Percentiles rank a stretch among this genome's conserved stretches.
Conservation (phyloP, 192 early-diverging fungal species). For the Coemansia asiatica region DNA sequence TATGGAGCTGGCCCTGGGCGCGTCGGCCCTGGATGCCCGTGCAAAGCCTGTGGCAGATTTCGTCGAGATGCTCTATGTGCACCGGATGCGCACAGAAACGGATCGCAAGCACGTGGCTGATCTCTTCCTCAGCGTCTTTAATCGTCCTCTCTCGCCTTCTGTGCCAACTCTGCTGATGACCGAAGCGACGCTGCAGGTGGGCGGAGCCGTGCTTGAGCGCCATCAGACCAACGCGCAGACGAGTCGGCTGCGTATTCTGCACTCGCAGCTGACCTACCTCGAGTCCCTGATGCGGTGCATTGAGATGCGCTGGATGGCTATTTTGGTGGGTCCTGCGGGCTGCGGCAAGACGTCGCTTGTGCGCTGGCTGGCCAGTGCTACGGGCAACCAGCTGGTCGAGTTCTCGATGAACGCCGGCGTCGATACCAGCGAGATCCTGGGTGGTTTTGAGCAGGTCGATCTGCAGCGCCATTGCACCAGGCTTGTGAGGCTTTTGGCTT, state of each 20-base stretch:
- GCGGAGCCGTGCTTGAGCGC: conserved; percentile 62
- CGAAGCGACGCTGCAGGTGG: conserved; percentile 58
- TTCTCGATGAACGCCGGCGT: conserved; percentile 94
- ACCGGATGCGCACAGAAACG: conserved; percentile 79
- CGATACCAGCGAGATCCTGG: conserved; percentile 92
- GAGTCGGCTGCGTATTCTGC: conserved; percentile 62
- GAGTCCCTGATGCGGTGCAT: conserved; percentile 86
- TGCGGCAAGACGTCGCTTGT: conserved; percentile 90
- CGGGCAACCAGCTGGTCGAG: conserved; percentile 84
- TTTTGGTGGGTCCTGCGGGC: conserved; percentile 80
- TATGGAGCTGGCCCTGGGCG: conserved; percentile 69
- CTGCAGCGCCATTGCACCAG: conserved; percentile 62
- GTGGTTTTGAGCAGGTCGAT: conserved; percentile 98
- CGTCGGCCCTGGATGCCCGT: conserved; percentile 18
- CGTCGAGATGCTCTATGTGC: conserved; percentile 82
- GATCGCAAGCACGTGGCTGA: conserved; percentile 67
- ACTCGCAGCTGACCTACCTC: conserved; percentile 63
- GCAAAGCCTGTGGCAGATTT: conserved; percentile 55
- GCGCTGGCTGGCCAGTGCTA: conserved; percentile 75
- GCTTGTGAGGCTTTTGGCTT: conserved; percentile 5
- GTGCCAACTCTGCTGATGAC: conserved; percentile 55
- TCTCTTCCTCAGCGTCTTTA: conserved; percentile 62
- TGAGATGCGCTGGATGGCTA: conserved; percentile 88
- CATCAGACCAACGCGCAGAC: conserved; percentile 24
- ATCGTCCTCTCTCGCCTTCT: conserved; percentile 3